phyloP scores from a whole-genome alignment of 2,329 filamentous ascomycete genomes.

The Laburnicola sp. region DNA sequence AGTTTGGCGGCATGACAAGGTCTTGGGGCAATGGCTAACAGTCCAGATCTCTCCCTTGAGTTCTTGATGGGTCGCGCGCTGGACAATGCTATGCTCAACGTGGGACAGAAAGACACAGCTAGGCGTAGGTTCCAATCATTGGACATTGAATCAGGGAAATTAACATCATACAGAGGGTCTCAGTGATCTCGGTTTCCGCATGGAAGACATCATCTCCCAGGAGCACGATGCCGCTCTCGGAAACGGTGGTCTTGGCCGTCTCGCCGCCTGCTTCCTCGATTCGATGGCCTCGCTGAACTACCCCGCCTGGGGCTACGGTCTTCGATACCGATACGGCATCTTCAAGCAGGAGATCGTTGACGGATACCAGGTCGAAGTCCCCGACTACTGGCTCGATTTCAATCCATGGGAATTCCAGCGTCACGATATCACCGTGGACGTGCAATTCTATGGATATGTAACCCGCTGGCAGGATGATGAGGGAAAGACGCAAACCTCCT shows the following conservation, averaged over 20 bases:
- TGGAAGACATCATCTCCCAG: constrained; percentile 92
- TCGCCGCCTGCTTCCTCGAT: constrained; percentile 96
- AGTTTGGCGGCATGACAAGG: constrained; percentile 19
- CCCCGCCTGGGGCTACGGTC: constrained; percentile 94
- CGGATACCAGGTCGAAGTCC: constrained; percentile 96
- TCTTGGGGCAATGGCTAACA: constrained; percentile 15
- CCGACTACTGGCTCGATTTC: constrained; percentile 99
- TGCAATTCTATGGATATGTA: constrained; percentile 93
- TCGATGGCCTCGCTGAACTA: constrained; percentile 93
- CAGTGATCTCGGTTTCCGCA: constrained; percentile 86
- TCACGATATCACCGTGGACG: constrained; percentile 92
- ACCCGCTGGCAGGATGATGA: constrained; percentile 70
- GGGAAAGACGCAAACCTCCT: constrained; percentile 73
- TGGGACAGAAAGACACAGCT: constrained; percentile 82
- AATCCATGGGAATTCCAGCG: constrained; percentile 99
- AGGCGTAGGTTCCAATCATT: constrained; percentile 60
- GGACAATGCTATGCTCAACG: constrained; percentile 98
- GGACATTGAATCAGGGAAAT: constrained; percentile 5
- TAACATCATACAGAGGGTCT: constrained; percentile 69
- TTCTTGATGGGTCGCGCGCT: constrained; percentile 96
- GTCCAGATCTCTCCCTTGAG: constrained; percentile 81
- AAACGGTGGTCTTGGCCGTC: constrained; percentile 90
- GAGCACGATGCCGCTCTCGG: constrained; percentile 96
- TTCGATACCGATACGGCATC: constrained; percentile 90
- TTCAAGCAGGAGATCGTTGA: constrained; percentile 99